phyloP scores from a whole-genome alignment of 2,329 filamentous ascomycete species.

The Aspergillus transmontanensis region DNA sequence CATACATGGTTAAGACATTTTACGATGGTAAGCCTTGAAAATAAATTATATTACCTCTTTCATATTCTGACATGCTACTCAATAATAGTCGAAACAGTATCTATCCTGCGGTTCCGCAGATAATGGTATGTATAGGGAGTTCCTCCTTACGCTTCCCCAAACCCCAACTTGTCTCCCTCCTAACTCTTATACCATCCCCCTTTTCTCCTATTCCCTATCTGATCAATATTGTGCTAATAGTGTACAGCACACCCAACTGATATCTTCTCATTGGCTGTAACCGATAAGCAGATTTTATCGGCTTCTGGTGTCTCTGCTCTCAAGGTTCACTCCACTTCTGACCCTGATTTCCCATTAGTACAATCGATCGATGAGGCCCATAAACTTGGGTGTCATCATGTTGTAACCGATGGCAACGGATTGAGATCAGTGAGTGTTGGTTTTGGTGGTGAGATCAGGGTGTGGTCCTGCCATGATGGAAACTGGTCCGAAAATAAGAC shows the following conservation, averaged over 20 bases:
- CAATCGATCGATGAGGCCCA: conserved; percentile 82
- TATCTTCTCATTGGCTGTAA: conserved; percentile 81
- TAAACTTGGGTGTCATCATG: conserved; percentile 87
- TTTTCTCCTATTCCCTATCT: not conserved
- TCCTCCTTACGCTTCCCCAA: not conserved
- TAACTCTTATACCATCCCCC: not conserved
- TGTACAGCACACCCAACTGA: conserved; percentile 74
- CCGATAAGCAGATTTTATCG: conserved; percentile 73
- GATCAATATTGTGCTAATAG: conserved; percentile 25
- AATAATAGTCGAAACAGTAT: conserved; percentile 89
- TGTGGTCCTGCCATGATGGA: conserved; percentile 69
- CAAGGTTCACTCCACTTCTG: conserved; percentile 74
- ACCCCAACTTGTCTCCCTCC: not conserved
- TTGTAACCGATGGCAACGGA: conserved; percentile 71
- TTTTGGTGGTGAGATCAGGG: conserved; percentile 83
- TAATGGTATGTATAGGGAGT: conserved; percentile 61
- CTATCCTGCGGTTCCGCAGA: conserved; percentile 89
- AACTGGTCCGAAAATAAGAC: conserved; percentile 56
- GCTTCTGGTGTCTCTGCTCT: conserved; percentile 82
- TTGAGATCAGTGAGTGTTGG: conserved; percentile 78
- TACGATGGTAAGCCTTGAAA: conserved; percentile 25
- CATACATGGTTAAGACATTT: not conserved
- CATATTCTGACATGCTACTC: conserved; percentile 11
- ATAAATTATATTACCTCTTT: not conserved
- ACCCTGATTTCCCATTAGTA: conserved; percentile 71